Base-by-base conservation (phyloP, 1,284 basidiomycete species). In the Cystobasidium sp. region DNA sequence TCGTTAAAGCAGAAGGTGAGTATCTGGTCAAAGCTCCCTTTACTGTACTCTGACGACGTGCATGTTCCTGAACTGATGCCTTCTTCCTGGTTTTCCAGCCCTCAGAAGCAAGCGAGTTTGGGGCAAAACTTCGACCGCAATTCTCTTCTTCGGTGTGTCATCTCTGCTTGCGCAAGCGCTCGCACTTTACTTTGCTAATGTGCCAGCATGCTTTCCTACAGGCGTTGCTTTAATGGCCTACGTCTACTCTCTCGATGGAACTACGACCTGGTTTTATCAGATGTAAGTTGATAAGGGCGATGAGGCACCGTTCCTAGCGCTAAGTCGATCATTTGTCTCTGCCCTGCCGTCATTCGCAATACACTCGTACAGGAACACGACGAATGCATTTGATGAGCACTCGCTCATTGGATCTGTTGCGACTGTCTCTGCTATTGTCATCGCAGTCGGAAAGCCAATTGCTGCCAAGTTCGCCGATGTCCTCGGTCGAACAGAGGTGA, bases 401-500 rank as follows among this genome's bases (percentile, higher is more conserved):
- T 86, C 87, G 80, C 81, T 89, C 71, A 85, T 90, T 52, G 87
- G 88, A 22, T 87, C 90, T 22, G 88, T 93, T 61, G 79, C 82
- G 22, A 85, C 85, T n/a, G 83, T 85, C 12, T 79, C 78, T 31
- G 81, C 84, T 0, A 84, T 86, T 80, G 84, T 86, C 72, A 84
- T 88, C 75, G 88, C 88, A 24, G 85, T 70, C 58, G 87, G 90
- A 47, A 93, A 93, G 83, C 91, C 91, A 1, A 86, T 91, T 58
- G 88, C 91, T 78, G 91, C 91, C 3, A 92, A 92, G 82, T 82
- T 92, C 46, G 87, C 90, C 1, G 91, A 93, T 79, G 87, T 90
- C 39, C 79, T 85, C 12, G 85, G 85, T 0, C 83, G 85, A 58
- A 84, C 83, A 0, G 84, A 85, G 75, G 84, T 63, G 31, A 51